Conservation (phyloP, 2,329 filamentous ascomycete genomes). For the Purpureocillium lavendulum region DNA sequence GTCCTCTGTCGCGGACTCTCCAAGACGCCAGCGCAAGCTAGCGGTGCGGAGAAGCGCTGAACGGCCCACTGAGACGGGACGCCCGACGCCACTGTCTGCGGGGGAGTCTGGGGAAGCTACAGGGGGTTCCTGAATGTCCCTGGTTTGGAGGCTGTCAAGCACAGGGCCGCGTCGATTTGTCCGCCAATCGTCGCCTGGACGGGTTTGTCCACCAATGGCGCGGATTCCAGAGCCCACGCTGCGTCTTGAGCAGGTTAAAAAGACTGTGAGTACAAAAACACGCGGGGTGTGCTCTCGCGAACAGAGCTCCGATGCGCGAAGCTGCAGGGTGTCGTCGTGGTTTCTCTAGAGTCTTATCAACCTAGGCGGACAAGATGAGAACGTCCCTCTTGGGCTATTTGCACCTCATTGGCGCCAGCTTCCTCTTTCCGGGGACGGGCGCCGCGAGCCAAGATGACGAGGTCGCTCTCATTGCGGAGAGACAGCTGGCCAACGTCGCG, state of each 20-base stretch:
- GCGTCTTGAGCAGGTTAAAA: too few species aligned
- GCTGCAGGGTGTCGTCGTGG: too few species aligned
- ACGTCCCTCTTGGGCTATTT: not conserved
- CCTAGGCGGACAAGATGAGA: not conserved
- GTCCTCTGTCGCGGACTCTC: too few species aligned
- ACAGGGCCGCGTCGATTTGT: not conserved
- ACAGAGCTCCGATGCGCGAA: too few species aligned
- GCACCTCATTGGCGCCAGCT: not conserved
- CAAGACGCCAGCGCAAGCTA: too few species aligned
- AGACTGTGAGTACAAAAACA: too few species aligned
- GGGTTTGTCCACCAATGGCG: conserved; percentile 3
- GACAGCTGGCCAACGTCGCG: conserved; percentile 11
- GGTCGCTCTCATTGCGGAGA: conserved; percentile 8
- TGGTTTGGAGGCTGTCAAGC: too few species aligned
- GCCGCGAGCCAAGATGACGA: conserved; percentile 3
- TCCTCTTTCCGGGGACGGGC: not conserved
- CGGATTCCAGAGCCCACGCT: not conserved
- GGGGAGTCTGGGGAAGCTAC: too few species aligned
- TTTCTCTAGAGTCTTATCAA: too few species aligned
- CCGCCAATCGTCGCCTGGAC: not conserved
- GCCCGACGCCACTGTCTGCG: too few species aligned
- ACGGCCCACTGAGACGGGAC: not conserved
- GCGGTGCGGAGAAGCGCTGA: too few species aligned
- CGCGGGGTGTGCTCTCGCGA: too few species aligned
- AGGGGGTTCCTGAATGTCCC: not conserved